Evolutionary conservation across 345 rosid genomes (phyloP), one percentile per base, ranked within the genome.

Genomic region (Turnera subulata): DNA sequence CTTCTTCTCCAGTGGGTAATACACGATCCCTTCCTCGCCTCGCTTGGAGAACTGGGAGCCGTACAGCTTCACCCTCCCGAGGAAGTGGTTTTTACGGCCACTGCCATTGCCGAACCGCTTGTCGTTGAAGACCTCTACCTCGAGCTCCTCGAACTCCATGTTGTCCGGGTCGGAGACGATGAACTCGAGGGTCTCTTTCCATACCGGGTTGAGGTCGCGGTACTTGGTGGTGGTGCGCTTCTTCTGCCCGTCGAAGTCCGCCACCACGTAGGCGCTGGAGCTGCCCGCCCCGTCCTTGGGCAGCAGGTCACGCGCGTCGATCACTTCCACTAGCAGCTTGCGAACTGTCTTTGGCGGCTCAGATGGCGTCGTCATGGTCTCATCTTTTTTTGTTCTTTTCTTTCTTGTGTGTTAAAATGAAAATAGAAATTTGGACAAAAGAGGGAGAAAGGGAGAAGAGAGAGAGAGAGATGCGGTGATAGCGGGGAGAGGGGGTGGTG

Each of bases 201-300:
- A 93, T 8, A 77, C 67, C 0, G 97, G 99, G 78, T 85, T 93
- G 29, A 93, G 84, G 70, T 89, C 88, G 13, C 96, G 85, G 69
- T 58, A 78, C 66, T 56, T 81, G 2, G 99, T 93, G 13, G 84
- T 56, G 58, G 91, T 87, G 16, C 87, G 82, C 74, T 70, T 78
- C 43, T 73, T 77, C 56, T 89, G 97, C 37, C 90, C 80, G 65
- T 89, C 99, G 65, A 93, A 93, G 47, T 87, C 94, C 14, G 73
- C 95, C 46, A 82, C 61, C 22, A 87, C 96, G 65, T 85, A 93
- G 3, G 97, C 82, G 56, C 94, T 89, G 56, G 99, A 87, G 74
- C 97, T 93, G 6, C 99, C 99, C 69, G 85, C 89, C 5, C 99
- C 99, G 48, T 89, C 99, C 56, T 87, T 93, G 13, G 94, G 97